Evolutionary conservation across 345 rosid genomes (phyloP).

Genomic region (Gossypium ekmanianum): DNA sequence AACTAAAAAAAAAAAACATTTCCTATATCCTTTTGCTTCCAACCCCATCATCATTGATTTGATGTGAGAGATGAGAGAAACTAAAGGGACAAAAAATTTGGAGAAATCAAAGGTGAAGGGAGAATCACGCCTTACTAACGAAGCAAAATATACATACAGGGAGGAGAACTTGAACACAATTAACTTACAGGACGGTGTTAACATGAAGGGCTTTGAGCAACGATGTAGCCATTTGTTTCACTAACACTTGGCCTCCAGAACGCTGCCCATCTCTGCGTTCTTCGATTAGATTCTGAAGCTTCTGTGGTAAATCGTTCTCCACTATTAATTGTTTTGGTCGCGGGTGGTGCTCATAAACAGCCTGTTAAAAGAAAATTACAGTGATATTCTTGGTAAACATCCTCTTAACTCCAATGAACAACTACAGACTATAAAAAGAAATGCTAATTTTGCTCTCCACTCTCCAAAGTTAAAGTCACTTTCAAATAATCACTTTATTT

Average conservation of each 20-base stretch:
- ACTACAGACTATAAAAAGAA: not conserved
- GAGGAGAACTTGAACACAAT: not conserved
- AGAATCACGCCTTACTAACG: slow-evolving; percentile 5
- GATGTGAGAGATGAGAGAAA: not conserved
- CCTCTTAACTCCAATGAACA: not conserved
- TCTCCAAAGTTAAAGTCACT: not conserved
- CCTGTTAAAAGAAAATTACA: slow-evolving; percentile 36
- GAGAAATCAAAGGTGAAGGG: not conserved
- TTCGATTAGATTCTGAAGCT: slow-evolving; percentile 81
- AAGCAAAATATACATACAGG: slow-evolving; percentile 20
- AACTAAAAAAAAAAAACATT: not conserved
- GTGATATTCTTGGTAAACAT: not conserved
- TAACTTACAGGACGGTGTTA: slow-evolving; percentile 72
- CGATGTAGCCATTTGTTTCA: slow-evolving; percentile 97
- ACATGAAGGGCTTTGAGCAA: slow-evolving; percentile 93
- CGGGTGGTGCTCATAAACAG: slow-evolving; percentile 99
- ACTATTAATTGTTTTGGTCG: slow-evolving; percentile 93
- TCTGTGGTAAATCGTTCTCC: slow-evolving; percentile 87
- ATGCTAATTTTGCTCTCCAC: not conserved
- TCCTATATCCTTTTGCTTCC: not conserved
- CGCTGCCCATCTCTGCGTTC: slow-evolving; percentile 94
- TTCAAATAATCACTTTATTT: not conserved
- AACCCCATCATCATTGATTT: not conserved
- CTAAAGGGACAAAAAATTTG: not conserved
- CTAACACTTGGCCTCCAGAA: slow-evolving; percentile 94